These are phyloP conservation scores for Cyathus striatus DNA, from an alignment of 768 basidiomycete species.

Conservation along the genomic window DNA sequence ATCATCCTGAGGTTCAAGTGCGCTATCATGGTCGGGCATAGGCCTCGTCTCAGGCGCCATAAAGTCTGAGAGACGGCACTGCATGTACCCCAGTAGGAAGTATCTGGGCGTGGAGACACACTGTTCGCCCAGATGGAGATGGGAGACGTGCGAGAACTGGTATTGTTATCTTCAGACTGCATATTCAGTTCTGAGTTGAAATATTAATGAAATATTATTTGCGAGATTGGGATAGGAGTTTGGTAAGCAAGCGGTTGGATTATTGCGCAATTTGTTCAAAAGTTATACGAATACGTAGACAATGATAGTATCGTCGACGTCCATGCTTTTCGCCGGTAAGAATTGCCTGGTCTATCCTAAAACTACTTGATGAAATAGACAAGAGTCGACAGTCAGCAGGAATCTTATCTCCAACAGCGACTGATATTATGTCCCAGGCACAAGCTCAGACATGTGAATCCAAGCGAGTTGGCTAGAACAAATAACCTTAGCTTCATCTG, in stretches of 20 bases:
- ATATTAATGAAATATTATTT: too few relatives aligned
- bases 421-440: conserved; percentile 88
- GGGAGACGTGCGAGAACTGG: background rate
- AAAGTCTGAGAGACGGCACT: conserved; percentile 20
- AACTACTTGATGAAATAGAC: conserved; percentile 87
- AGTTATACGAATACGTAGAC: too few relatives aligned
- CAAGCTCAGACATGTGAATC: conserved; percentile 83
- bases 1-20: too few relatives aligned
- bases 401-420: conserved; percentile 92
- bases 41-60: conserved; percentile 11
- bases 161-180: background rate
- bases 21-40: too few relatives aligned
- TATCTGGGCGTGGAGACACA: conserved; percentile 12
- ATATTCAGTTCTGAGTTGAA: too few relatives aligned
- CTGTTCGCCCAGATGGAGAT: background rate
- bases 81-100: conserved; percentile 21
- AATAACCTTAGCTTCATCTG: conserved; percentile 90
- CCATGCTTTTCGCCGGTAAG: conserved; percentile 97
- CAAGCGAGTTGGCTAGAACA: conserved; percentile 66
- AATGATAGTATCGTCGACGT: too few relatives aligned
- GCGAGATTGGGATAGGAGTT: too few relatives aligned
- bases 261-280: too few relatives aligned
- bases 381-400: conserved; percentile 92
- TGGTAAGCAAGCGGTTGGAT: too few relatives aligned
- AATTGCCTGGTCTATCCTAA: conserved; percentile 94